These are phyloP conservation scores for Rubia tinctorum DNA, from an alignment of 305 asterid genomes.

Conservation along the genomic window DNA sequence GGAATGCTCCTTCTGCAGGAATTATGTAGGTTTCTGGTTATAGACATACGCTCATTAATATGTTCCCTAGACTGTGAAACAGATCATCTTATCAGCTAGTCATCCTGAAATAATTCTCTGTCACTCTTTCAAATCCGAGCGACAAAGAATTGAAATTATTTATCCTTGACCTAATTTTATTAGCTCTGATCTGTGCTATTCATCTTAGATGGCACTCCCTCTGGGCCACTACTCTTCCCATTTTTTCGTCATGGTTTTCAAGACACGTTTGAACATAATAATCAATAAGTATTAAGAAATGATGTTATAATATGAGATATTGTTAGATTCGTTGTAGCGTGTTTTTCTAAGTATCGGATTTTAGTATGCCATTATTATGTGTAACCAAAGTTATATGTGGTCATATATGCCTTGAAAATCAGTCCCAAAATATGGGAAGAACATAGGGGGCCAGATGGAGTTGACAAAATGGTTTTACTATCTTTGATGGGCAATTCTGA, in stretches of 20 bases:
- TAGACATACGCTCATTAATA: neutral
- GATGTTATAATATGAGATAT: no score
- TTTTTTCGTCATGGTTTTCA: no score
- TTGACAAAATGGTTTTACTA: neutral
- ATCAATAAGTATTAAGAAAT: no score
- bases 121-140: neutral
- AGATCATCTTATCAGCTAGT: neutral
- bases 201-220: neutral
- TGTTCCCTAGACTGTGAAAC: neutral
- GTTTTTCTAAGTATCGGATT: no score
- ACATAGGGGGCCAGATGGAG: no score
- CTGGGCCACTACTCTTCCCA: no score
- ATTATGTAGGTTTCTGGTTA: slow-evolving; percentile 3
- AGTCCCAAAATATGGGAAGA: no score
- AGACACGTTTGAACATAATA: no score
- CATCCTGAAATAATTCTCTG: neutral
- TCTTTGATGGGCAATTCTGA: slow-evolving; percentile 8
- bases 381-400: no score
- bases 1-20: neutral
- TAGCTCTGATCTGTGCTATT: neutral
- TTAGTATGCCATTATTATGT: no score
- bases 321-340: no score
- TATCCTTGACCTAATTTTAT: neutral
- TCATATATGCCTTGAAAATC: no score
- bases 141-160: neutral